Evolutionary conservation across 139 green algal genomes (phyloP).

Genomic region (Picochlorum sp.): DNA sequence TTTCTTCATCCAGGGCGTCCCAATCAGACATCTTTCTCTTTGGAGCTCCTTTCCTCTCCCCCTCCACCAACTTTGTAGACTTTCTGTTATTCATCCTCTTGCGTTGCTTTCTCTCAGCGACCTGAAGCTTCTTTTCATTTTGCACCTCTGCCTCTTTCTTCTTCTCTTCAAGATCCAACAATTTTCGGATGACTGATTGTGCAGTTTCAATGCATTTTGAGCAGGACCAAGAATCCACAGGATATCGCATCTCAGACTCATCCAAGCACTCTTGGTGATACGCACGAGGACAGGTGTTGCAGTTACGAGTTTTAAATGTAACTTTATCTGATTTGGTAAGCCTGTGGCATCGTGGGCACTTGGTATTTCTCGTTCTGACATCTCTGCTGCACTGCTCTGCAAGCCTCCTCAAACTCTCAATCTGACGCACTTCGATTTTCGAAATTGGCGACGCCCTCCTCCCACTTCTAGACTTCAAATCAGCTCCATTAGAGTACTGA

Average conservation of each 20-base stretch:
- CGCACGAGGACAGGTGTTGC: conserved; percentile 41
- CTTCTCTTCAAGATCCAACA: conserved; percentile 27
- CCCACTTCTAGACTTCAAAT: not conserved
- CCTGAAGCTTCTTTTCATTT: conserved; percentile 19
- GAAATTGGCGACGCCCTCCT: not conserved
- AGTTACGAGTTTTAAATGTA: conserved; percentile 32
- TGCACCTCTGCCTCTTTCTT: conserved; percentile 17
- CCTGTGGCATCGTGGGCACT: conserved; percentile 43
- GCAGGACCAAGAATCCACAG: conserved; percentile 41
- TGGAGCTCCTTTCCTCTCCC: not conserved
- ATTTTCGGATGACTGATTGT: conserved; percentile 18
- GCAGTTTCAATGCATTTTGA: conserved; percentile 34
- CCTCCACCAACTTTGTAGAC: conserved; percentile 3
- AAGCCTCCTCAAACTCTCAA: conserved; percentile 12
- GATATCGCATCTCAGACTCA: conserved; percentile 23
- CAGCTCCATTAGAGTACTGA: not conserved
- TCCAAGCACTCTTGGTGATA: conserved; percentile 45
- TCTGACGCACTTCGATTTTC: conserved; percentile 6
- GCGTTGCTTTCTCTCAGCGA: conserved; percentile 39
- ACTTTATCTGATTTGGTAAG: conserved; percentile 28
- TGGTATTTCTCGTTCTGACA: conserved; percentile 39
- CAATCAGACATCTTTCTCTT: conserved; percentile 15
- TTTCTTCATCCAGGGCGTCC: conserved; percentile 33
- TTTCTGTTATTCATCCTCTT: conserved; percentile 8
- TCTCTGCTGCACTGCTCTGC: conserved; percentile 1